Base-by-base conservation (phyloP, 2,329 filamentous ascomycete species). In the Phialophora macrospora region DNA sequence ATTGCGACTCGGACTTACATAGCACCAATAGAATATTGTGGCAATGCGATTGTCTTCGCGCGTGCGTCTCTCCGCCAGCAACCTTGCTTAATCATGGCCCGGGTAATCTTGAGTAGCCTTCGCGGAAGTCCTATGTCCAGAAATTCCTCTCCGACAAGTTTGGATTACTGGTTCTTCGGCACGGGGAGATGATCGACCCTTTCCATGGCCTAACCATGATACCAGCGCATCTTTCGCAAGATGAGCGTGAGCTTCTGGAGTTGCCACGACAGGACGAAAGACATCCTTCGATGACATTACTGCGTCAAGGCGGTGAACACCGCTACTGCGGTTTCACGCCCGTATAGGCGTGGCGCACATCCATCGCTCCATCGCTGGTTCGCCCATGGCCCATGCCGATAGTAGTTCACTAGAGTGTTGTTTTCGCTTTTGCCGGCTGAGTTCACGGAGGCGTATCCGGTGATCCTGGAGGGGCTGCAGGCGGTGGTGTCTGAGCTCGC, bases 401-500 rank as follows among this genome's bases (percentile, higher is more conserved):
- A n/a, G 38, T 7, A n/a, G 17, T n/a, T 44, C 17, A 8, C 17
- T n/a, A 7, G 1, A n/a, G 14, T 44, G 38, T 44, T 44, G 8
- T n/a, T 7, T n/a, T 44, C 17, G 38, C 48, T n/a, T 34, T 55
- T 7, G 28, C 1, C 28, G 26, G 20, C 20, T 32, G 26, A 28
- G 17, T 54, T 49, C 41, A 64, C 17, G 65, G 61, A 28, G 65
- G 65, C 52, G 24, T 58, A 48, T 57, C 51, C 30, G 58, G 63
- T 34, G 28, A 28, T 26, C 52, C 52, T n/a, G 64, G 68, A 60
- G 62, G 24, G 41, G 51, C 64, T 54, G 64, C 58, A 28, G 63
- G 69, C 59, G 66, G 48, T 59, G 56, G 38, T 24, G 62, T 20
- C 44, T 65, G 60, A 44, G 65, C 58, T 22, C 52, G 49, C 9